phyloP scores from a whole-genome alignment of 805 yeast species.

The Blastobotrys mokoenaii region DNA sequence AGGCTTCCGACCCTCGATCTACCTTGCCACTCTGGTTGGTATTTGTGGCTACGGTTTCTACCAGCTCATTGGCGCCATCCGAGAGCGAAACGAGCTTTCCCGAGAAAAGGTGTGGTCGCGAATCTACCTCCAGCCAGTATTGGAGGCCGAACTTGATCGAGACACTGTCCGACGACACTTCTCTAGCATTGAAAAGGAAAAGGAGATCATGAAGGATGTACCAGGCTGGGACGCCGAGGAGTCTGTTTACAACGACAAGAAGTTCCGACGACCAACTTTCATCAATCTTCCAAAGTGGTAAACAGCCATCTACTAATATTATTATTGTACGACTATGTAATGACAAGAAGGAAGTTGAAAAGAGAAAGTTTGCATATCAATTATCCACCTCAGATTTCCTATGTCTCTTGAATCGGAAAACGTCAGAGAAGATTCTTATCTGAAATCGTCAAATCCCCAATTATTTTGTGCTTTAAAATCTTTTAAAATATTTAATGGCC shows the following conservation, averaged over 20 bases:
- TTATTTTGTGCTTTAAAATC: too few relatives aligned
- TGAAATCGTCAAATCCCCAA: too few relatives aligned
- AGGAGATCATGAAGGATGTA: constrained; percentile 53
- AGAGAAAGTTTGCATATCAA: too few relatives aligned
- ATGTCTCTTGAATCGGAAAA: too few relatives aligned
- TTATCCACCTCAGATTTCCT: too few relatives aligned
- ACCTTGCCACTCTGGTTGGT: constrained; percentile 55
- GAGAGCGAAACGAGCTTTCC: constrained; percentile 62
- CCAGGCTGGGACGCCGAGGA: constrained; percentile 53
- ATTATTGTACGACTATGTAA: background rate
- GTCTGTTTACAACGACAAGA: constrained; percentile 38
- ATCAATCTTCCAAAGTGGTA: constrained; percentile 26
- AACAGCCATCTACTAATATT: background rate
- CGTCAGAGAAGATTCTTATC: too few relatives aligned
- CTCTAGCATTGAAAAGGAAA: constrained; percentile 62
- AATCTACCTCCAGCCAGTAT: constrained; percentile 59
- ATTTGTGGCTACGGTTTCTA: constrained; percentile 68
- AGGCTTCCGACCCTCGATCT: constrained; percentile 72
- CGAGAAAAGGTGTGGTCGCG: constrained; percentile 77
- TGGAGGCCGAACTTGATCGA: constrained; percentile 78
- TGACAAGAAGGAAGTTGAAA: background rate
- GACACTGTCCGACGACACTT: constrained; percentile 62
- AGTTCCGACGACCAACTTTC: constrained; percentile 31
- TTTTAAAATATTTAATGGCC: too few relatives aligned
- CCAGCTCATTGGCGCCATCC: constrained; percentile 53